These are phyloP conservation scores for Collybia sp. DNA, from an alignment of 768 basidiomycete species.

Conservation along the genomic window DNA sequence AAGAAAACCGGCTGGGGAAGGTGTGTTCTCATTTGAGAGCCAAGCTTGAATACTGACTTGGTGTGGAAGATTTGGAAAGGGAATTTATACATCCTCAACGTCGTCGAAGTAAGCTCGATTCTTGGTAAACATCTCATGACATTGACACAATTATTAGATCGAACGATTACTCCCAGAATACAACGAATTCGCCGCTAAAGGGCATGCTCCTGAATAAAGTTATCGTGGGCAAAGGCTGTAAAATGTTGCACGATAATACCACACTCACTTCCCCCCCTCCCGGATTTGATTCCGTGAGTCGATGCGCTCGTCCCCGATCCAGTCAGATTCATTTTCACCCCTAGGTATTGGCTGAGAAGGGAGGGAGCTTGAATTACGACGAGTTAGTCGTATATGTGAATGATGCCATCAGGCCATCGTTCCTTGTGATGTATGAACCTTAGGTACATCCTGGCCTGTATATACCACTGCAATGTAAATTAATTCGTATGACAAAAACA, in stretches of 20 bases:
- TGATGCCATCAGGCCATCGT: conserved; percentile 69
- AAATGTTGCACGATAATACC: conserved; percentile 55
- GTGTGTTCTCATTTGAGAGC: conserved; percentile 22
- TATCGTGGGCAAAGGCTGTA: conserved; percentile 65
- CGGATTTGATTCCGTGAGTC: conserved; percentile 63
- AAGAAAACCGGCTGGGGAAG: conserved; percentile 74
- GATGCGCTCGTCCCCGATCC: background rate
- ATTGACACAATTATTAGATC: conserved; percentile 31
- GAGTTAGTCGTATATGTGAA: conserved; percentile 68
- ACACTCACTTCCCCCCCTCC: conserved; percentile 51
- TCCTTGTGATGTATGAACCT: conserved; percentile 64
- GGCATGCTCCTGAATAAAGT: conserved; percentile 75
- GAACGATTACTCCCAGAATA: conserved; percentile 65
- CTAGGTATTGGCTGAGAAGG: conserved; percentile 65
- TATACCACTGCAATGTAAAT: too few species aligned
- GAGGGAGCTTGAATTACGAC: conserved; percentile 65
- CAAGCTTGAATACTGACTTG: background rate
- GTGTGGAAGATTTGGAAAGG: conserved; percentile 54
- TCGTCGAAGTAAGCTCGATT: conserved; percentile 55
- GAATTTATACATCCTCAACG: conserved; percentile 73
- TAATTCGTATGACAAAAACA: too few species aligned
- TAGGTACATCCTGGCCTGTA: conserved; percentile 10
- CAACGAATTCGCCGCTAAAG: conserved; percentile 48
- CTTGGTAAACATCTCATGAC: background rate
- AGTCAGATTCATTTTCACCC: conserved; percentile 2